Evolutionary conservation across 176 grass and related monocot species (phyloP), one percentile per base, ranked within the genome.

Genomic region (Metroxylon sagu): DNA sequence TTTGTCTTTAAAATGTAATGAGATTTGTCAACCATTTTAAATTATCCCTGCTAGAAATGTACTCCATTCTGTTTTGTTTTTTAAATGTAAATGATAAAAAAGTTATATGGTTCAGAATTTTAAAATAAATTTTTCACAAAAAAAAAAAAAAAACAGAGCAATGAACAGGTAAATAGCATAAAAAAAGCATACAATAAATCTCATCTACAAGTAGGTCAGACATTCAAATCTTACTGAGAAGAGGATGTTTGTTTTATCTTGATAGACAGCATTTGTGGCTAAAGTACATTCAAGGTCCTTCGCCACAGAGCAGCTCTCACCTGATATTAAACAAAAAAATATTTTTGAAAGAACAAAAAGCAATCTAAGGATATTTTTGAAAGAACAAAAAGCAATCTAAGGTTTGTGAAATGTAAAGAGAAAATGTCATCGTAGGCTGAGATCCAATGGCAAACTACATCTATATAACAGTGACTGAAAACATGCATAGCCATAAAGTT

Each of bases 221-320:
- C 8, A 43, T 43, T 43, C 10, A 43, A 10, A 43, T 35, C 78
- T 73, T 83, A 97, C 93, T 67, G 93, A 97, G 60, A 97, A 97
- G 56, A 97, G 84, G 75, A 97, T 92, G 65, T 97, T 97, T 29
- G 87, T 97, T 80, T 97, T 97, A 55, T 97, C 93, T 78, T 97
- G 93, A 60, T 97, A 97, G 66, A 97, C 93, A n/a, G 81, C 93
- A 75, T 97, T 88, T 65, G 76, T 88, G 66, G 87, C 60, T 73
- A 78, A 62, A 73, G 84, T 72, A 57, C 81, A 91, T 65, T 92
- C 80, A 59, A 92, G 70, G 52, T 92, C 87, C 80, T 97, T 97
- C 48, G 84, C 84, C 52, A 97, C 93, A 53, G 93, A 97, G 70
- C 87, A 97, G 76, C 93, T 97, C 85, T 97, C 93, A 27, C 93